Evolutionary conservation across 768 basidiomycete genomes (phyloP), one percentile per base, ranked within the genome.

Genomic region (Clitopilus hobsonii): DNA sequence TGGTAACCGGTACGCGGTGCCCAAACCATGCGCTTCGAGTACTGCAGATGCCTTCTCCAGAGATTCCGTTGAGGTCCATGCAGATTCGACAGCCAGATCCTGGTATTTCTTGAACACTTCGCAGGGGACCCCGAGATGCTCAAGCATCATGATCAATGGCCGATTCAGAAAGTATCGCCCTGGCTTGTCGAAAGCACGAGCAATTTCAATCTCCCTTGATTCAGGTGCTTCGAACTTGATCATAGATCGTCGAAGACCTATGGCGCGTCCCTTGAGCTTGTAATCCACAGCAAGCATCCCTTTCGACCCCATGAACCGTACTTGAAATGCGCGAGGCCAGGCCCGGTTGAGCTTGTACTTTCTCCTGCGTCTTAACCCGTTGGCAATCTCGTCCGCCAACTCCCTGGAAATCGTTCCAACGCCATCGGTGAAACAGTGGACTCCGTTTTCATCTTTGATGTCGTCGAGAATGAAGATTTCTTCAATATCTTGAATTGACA

Each of bases 111-210:
- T 65, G 71, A 88, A 88, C 6, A 78, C 74, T 0, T 74, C 59
- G 53, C 76, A 81, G 0, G 73, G 72, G 25, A 89, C 73, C 0
- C 86, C 86, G 6, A 89, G 73, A 3, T 79, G 80, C 61, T 81
- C 79, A 3, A 80, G 59, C 16, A 89, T 72, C 82, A 85, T 85
- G 61, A 90, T 86, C 18, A 89, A 67, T 0, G 85, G 84, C 1
- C 86, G 72, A 61, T 89, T 87, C 18, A 80, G 66, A 58, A 67
- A 86, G 57, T 83, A 86, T 5, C 67, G 63, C 6, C 80, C 78
- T 1, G 86, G 86, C 38, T 73, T 71, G 59, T 84, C 77, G 65
- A 89, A 90, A 3, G 81, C 78, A 26, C 75, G 70, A 0, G 88
- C 86, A 47, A 90, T 81, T 65, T 89, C 85, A 11, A 89, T 75